phyloP scores from a whole-genome alignment of 1,284 basidiomycete species.

The Cryptococcus floricola region DNA sequence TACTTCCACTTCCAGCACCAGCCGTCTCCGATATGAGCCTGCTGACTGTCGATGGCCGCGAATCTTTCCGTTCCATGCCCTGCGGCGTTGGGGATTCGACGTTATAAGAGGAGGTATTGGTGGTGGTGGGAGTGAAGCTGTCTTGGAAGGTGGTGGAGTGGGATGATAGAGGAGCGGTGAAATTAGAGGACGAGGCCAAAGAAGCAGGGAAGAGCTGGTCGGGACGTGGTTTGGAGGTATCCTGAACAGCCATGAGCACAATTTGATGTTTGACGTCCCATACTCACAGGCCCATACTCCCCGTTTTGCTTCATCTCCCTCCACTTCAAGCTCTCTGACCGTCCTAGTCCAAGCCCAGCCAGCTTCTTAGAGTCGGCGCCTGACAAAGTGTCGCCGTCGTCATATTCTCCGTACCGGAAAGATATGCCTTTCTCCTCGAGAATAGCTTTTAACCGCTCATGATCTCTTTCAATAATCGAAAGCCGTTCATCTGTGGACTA shows the following conservation, averaged over 20 bases:
- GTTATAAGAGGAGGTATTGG: conserved; percentile 17
- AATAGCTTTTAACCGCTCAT: conserved; percentile 21
- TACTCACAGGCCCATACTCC: conserved; percentile 18
- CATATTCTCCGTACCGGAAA: conserved; percentile 14
- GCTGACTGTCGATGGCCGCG: conserved; percentile 16
- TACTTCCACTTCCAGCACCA: conserved; percentile 1
- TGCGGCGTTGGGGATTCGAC: conserved; percentile 32
- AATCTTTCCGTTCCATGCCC: background rate
- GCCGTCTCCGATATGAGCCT: conserved; percentile 17
- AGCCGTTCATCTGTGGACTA: conserved; percentile 33
- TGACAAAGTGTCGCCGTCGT: conserved; percentile 18
- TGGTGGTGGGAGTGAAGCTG: conserved; percentile 28
- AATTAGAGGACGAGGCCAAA: conserved; percentile 22
- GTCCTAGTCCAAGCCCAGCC: background rate
- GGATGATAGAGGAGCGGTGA: conserved; percentile 20
- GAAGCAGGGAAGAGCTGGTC: background rate
- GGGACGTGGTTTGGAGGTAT: background rate
- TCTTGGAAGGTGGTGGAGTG: conserved; percentile 35
- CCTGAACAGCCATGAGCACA: background rate
- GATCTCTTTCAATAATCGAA: conserved; percentile 33
- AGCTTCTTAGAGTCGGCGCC: conserved; percentile 3
- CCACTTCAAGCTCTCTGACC: conserved; percentile 16
- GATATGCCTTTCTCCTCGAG: conserved; percentile 33
- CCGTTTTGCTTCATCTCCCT: conserved; percentile 19
- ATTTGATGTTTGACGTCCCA: conserved; percentile 3